Evolutionary conservation across 2,329 filamentous ascomycete species (phyloP).

Genomic region (Trichoderma lentiforme): DNA sequence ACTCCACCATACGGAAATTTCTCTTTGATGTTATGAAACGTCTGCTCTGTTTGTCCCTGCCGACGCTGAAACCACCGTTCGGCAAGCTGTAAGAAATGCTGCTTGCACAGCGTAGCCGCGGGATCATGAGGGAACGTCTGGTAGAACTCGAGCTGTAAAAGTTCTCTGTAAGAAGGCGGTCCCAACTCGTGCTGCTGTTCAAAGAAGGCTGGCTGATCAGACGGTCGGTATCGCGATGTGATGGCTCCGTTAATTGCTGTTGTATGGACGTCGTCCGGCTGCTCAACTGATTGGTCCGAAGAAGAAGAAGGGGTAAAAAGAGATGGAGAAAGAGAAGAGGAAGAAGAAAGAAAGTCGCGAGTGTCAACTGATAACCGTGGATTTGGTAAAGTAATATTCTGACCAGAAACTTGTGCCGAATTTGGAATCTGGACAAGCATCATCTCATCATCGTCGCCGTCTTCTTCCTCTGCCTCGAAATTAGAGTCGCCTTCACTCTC

Average conservation of each 20-base stretch:
- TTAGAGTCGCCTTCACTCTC: neutral
- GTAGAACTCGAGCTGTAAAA: conserved; percentile 13
- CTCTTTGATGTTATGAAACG: neutral
- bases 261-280: neutral
- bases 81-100: conserved; percentile 8
- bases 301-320: neutral
- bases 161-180: neutral
- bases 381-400: neutral
- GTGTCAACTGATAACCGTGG: neutral
- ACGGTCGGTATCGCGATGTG: neutral
- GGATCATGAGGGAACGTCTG: conserved; percentile 15
- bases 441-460: neutral
- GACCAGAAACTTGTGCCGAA: neutral
- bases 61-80: conserved; percentile 1
- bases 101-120: neutral
- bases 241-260: neutral
- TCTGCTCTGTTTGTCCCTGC: neutral
- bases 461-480: neutral
- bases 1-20: neutral
- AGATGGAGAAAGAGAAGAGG: neutral
- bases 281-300: neutral
- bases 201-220: neutral
- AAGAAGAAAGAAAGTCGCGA: neutral
- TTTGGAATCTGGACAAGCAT: neutral
- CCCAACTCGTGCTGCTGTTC: neutral